Evolutionary conservation across 1,284 basidiomycete species (phyloP).

Genomic region (Melanopsichium pennsylvanicum): DNA sequence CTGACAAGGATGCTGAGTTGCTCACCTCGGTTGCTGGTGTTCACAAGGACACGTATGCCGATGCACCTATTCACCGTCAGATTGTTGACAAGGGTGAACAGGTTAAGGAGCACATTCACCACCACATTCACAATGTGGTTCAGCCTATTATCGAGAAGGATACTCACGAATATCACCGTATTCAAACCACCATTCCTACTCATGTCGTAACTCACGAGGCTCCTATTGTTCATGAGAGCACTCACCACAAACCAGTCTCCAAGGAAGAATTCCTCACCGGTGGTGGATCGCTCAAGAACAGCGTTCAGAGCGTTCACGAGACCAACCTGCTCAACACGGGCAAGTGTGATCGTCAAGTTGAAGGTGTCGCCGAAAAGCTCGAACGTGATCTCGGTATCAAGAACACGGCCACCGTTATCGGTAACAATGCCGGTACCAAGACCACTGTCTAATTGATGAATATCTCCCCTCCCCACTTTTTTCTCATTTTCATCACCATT

Average conservation of each 20-base stretch:
- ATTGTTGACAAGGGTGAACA: constrained; percentile 65
- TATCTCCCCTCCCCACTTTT: neutral
- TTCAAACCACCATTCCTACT: constrained; percentile 62
- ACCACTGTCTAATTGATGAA: constrained; percentile 12
- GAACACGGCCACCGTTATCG: constrained; percentile 2
- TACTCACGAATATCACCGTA: constrained; percentile 64
- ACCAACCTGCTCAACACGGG: constrained; percentile 57
- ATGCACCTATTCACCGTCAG: constrained; percentile 54
- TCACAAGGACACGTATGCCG: constrained; percentile 52
- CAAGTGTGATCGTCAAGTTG: constrained; percentile 55
- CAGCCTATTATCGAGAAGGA: constrained; percentile 65
- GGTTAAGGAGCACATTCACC: constrained; percentile 62
- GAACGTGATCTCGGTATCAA: constrained; percentile 45
- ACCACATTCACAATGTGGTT: constrained; percentile 66
- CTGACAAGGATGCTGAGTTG: constrained; percentile 63
- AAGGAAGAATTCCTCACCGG: constrained; percentile 60
- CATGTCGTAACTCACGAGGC: constrained; percentile 61
- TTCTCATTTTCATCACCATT: too few species aligned
- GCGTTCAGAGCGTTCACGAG: constrained; percentile 39
- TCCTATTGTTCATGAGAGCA: constrained; percentile 63
- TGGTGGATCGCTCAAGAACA: constrained; percentile 56
- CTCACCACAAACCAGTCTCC: constrained; percentile 57
- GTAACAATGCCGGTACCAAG: constrained; percentile 3
- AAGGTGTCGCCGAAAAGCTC: constrained; percentile 56
- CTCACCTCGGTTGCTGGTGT: constrained; percentile 59